These are phyloP conservation scores for Ascoidea tarda DNA, from an alignment of 805 yeast genomes.

Conservation along the genomic window DNA sequence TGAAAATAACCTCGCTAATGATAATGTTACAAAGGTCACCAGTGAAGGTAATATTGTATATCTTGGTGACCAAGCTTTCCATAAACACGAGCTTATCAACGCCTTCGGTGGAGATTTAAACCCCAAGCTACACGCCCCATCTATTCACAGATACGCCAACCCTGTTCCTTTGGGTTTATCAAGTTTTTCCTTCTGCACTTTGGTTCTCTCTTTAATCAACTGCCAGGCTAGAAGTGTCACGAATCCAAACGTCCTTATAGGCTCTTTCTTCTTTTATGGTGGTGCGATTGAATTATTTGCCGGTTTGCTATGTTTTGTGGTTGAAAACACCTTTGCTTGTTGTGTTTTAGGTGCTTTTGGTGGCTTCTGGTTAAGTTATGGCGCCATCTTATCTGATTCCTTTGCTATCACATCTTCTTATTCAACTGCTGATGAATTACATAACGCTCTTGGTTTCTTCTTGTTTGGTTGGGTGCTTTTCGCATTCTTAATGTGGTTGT, in stretches of 20 bases:
- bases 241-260: conserved; percentile 37
- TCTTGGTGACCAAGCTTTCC: conserved; percentile 19
- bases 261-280: conserved; percentile 47
- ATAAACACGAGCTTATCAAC: conserved; percentile 32
- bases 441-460: conserved; percentile 44
- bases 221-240: conserved; percentile 37
- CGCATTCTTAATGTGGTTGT: conserved; percentile 35
- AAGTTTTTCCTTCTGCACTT: conserved; percentile 49
- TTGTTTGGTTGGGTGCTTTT: conserved; percentile 50
- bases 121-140: conserved; percentile 26
- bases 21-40: no score
- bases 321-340: conserved; percentile 56
- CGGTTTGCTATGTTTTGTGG: conserved; percentile 49
- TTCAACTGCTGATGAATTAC: conserved; percentile 20
- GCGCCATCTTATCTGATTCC: conserved; percentile 40
- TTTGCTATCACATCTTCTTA: conserved; percentile 48
- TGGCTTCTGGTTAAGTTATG: conserved; percentile 57
- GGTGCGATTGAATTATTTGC: conserved; percentile 45
- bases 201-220: conserved; percentile 40
- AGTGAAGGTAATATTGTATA: conserved; percentile 12
- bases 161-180: conserved; percentile 53
- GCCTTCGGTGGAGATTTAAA: conserved; percentile 46
- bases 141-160: conserved; percentile 45
- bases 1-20: no score
- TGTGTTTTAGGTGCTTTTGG: conserved; percentile 51